A percentile compares a stretch with the other conserved stretches of the same genome.
phyloP scores from a whole-genome alignment of 2,329 filamentous ascomycete genomes.

The Cladosporium sp. region DNA sequence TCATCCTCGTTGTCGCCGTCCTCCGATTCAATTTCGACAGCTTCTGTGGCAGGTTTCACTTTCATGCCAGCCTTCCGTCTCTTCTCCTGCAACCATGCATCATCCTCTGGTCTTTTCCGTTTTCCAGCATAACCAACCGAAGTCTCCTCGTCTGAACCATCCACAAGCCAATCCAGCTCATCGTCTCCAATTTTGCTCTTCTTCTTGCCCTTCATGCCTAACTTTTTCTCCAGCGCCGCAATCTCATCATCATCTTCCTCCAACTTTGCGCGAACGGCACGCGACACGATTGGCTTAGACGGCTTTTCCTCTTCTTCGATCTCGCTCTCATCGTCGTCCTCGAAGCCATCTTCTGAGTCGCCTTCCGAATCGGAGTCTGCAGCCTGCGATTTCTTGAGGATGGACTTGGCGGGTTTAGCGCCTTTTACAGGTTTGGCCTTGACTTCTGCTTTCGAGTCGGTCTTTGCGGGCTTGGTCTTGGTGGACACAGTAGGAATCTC shows the following conservation, averaged over 20 bases:
- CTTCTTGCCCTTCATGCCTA: slow-evolving; percentile 77
- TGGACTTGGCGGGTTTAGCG: slow-evolving; percentile 32
- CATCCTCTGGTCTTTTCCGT: slow-evolving; percentile 55
- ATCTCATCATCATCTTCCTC: slow-evolving; percentile 86
- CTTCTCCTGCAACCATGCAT: slow-evolving; percentile 58
- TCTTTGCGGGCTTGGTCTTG: slow-evolving; percentile 10
- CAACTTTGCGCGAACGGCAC: slow-evolving; percentile 48
- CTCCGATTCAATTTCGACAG: slow-evolving; percentile 20
- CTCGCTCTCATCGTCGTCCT: slow-evolving; percentile 9
- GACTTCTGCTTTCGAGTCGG: background rate
- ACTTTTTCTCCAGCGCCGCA: slow-evolving; percentile 75
- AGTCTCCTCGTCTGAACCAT: slow-evolving; percentile 52
- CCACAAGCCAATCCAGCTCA: slow-evolving; percentile 74
- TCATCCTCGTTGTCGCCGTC: slow-evolving; percentile 33
- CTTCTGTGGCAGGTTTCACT: slow-evolving; percentile 22
- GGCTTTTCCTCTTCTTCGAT: slow-evolving; percentile 9
- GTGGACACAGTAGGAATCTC: slow-evolving; percentile 6
- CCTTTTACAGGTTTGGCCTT: slow-evolving; percentile 18
- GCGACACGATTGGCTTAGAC: slow-evolving; percentile 6
- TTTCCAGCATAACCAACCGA: slow-evolving; percentile 45
- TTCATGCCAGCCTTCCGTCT: slow-evolving; percentile 46
- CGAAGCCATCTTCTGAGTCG: slow-evolving; percentile 17
- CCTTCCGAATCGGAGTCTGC: slow-evolving; percentile 14
- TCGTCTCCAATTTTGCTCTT: slow-evolving; percentile 76
- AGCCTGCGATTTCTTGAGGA: slow-evolving; percentile 30